phyloP scores from a whole-genome alignment of 768 basidiomycete genomes.

The Xerocomus potaroensis region DNA sequence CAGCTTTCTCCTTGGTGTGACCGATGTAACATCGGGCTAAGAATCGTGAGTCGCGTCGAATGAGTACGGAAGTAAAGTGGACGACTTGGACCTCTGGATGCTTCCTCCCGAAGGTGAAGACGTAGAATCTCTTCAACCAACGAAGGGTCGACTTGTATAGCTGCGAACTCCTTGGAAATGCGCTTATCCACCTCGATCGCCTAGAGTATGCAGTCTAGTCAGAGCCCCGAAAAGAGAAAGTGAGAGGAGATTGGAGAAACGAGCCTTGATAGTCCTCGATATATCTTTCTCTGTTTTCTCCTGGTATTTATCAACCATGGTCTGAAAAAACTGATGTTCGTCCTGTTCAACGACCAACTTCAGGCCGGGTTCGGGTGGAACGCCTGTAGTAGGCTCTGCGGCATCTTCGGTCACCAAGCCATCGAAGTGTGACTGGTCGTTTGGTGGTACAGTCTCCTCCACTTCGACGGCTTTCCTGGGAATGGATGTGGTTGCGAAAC shows the following conservation, averaged over 20 bases:
- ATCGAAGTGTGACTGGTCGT: conserved; percentile 5
- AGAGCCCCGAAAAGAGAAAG: background rate
- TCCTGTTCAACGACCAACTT: conserved; percentile 36
- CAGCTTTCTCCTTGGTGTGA: conserved; percentile 65
- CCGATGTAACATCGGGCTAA: conserved; percentile 32
- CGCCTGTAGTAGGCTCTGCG: conserved; percentile 3
- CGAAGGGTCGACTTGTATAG: conserved; percentile 56
- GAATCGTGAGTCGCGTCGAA: conserved; percentile 1
- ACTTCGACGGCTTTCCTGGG: conserved; percentile 61
- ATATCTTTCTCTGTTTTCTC: conserved; percentile 90
- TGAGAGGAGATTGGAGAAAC: background rate
- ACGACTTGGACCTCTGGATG: conserved; percentile 26
- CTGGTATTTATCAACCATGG: conserved; percentile 74
- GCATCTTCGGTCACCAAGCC: conserved; percentile 7
- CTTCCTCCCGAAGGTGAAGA: conserved; percentile 39
- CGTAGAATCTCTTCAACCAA: conserved; percentile 58
- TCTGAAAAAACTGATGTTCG: conserved; percentile 61
- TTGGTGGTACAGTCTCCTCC: conserved; percentile 21
- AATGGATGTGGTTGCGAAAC: conserved; percentile 78
- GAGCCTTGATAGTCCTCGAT: conserved; percentile 63
- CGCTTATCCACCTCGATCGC: conserved; percentile 79
- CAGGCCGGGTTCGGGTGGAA: conserved; percentile 13
- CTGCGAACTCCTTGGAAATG: conserved; percentile 57
- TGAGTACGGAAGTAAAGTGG: background rate
- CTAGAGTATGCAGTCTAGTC: conserved; percentile 27